phyloP scores from a whole-genome alignment of 1,284 basidiomycete species.

The Microbotryum violaceum region DNA sequence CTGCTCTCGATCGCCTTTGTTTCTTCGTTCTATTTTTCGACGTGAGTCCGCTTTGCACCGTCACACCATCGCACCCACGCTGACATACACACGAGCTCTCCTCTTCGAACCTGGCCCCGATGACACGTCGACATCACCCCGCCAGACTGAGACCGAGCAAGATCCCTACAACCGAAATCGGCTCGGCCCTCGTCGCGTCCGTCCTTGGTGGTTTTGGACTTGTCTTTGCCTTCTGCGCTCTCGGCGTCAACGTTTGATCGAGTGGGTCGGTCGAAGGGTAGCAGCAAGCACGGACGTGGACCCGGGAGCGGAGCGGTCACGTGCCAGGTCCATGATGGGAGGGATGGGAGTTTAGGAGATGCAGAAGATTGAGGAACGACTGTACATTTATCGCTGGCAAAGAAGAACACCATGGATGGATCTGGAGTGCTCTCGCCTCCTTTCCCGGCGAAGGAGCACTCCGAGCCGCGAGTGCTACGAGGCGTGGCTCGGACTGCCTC shows the following conservation, averaged over 20 bases:
- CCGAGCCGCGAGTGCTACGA: too few relatives aligned
- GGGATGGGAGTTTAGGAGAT: too few relatives aligned
- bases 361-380: too few relatives aligned
- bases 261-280: neutral
- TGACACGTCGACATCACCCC: neutral
- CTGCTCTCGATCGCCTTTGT: constrained; percentile 65
- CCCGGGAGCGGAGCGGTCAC: too few relatives aligned
- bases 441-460: too few relatives aligned
- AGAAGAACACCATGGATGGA: too few relatives aligned
- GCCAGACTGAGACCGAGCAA: neutral
- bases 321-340: too few relatives aligned
- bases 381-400: too few relatives aligned
- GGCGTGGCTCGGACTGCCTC: too few relatives aligned
- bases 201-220: constrained; percentile 16
- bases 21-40: constrained; percentile 80
- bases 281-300: neutral
- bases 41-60: constrained; percentile 48
- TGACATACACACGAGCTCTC: neutral
- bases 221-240: constrained; percentile 17
- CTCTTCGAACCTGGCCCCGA: neutral
- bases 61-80: neutral
- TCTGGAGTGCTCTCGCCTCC: too few relatives aligned
- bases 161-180: constrained; percentile 8
- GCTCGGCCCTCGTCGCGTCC: constrained; percentile 5
- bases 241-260: constrained; percentile 14